phyloP scores from a whole-genome alignment of 2,329 filamentous ascomycete genomes.

The Ceratocystis harringtonii region DNA sequence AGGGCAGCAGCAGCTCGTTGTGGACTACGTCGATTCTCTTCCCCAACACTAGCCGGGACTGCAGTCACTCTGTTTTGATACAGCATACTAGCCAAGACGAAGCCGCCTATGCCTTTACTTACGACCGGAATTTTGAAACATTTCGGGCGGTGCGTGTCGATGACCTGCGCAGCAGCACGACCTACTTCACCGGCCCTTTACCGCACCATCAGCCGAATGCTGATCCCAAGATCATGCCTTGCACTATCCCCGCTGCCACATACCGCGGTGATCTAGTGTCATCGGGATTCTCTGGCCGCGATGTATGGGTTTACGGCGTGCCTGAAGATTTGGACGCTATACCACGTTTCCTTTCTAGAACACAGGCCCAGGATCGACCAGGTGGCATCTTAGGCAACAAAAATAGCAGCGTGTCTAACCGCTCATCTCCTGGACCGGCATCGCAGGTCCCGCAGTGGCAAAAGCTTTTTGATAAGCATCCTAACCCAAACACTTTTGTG shows the following conservation, averaged over 20 bases:
- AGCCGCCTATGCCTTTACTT: constrained; percentile 62
- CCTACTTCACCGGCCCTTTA: constrained; percentile 59
- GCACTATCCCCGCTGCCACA: constrained; percentile 54
- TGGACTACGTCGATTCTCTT: constrained; percentile 82
- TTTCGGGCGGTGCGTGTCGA: constrained; percentile 65
- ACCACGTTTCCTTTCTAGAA: constrained; percentile 26
- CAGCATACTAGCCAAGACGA: constrained; percentile 47
- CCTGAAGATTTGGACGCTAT: constrained; percentile 55
- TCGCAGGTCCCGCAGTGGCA: constrained; percentile 50
- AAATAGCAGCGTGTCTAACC: constrained; percentile 24
- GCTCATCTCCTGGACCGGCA: constrained; percentile 19
- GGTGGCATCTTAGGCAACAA: constrained; percentile 21
- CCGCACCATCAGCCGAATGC: constrained; percentile 31
- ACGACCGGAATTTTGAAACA: constrained; percentile 60
- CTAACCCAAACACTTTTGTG: constrained; percentile 60
- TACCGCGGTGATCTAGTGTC: constrained; percentile 56
- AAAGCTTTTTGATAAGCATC: constrained; percentile 48
- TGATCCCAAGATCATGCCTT: constrained; percentile 48
- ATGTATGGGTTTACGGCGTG: constrained; percentile 67
- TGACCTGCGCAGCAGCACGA: constrained; percentile 59
- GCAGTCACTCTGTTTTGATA: constrained; percentile 60
- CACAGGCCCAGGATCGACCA: constrained; percentile 19
- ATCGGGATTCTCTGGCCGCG: constrained; percentile 55
- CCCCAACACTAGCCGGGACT: constrained; percentile 63
- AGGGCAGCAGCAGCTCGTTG: constrained; percentile 54